A percentile compares a stretch with the other conserved stretches of the same genome.
Conservation (phyloP, 768 basidiomycete genomes). For the Amanita exitialis region DNA sequence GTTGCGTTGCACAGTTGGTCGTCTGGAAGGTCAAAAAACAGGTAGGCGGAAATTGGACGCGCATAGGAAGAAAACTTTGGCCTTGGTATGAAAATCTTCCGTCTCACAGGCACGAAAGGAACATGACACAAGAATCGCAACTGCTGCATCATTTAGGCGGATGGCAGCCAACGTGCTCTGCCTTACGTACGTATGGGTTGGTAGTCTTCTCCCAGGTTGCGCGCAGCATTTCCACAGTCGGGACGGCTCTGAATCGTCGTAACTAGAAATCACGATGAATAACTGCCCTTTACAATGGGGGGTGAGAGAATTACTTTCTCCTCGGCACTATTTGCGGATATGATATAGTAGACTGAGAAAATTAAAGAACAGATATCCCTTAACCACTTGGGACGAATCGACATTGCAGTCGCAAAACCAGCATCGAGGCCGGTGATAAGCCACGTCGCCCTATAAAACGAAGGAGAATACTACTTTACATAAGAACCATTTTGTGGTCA, state of each 20-base stretch:
- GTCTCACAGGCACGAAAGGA: constrained; percentile 53
- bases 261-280: constrained; percentile 19
- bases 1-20: constrained; percentile 52
- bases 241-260: constrained; percentile 83
- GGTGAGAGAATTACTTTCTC: constrained; percentile 59
- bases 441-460: constrained; percentile 96
- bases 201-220: constrained; percentile 95
- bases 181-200: constrained; percentile 71
- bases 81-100: constrained; percentile 76
- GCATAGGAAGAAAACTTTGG: constrained; percentile 66
- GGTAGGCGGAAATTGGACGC: constrained; percentile 73
- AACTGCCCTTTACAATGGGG: background rate
- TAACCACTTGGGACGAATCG: constrained; percentile 85
- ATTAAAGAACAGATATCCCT: constrained; percentile 78
- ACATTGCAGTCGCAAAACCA: constrained; percentile 94
- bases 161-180: background rate
- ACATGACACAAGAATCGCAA: constrained; percentile 55
- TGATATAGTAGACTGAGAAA: constrained; percentile 84
- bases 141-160: constrained; percentile 24
- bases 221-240: constrained; percentile 94
- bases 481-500: background rate
- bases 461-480: constrained; percentile 64
- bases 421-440: constrained; percentile 91
- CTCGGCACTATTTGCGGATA: constrained; percentile 82
- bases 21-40: constrained; percentile 73